phyloP scores from a whole-genome alignment of 331 rosid genomes.

The Malus hybrid region DNA sequence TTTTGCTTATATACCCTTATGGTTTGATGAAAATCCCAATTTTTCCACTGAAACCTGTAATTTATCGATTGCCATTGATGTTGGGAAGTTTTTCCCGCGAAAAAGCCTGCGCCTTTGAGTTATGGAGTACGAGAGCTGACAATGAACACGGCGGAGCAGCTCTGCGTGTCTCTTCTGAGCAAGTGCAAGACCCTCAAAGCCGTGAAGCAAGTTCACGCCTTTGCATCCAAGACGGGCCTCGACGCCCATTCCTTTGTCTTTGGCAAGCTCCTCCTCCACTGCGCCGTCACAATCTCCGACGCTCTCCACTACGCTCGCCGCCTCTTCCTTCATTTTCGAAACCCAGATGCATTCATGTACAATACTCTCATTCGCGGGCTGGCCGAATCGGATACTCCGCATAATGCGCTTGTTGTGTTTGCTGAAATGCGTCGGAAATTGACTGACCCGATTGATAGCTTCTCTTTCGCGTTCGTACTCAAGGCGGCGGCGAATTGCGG shows the following conservation, averaged over 20 bases:
- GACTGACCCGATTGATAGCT: conserved; percentile 43
- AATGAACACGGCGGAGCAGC: conserved; percentile 25
- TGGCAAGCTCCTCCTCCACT: conserved; percentile 75
- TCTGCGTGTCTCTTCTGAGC: conserved; percentile 33
- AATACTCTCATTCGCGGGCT: conserved; percentile 71
- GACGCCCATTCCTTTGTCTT: conserved; percentile 34
- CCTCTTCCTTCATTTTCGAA: conserved; percentile 42
- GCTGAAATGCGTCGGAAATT: conserved; percentile 43
- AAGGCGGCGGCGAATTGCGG: conserved; percentile 55
- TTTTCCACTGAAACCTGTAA: no score
- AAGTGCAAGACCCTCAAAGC: conserved; percentile 42
- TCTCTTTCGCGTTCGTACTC: conserved; percentile 67
- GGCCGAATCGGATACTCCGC: conserved; percentile 43
- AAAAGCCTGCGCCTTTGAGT: background rate
- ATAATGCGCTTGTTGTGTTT: conserved; percentile 36
- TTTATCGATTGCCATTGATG: no score
- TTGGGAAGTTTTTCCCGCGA: background rate
- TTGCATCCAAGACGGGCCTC: conserved; percentile 36
- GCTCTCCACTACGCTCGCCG: conserved; percentile 51
- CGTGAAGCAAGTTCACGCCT: conserved; percentile 50
- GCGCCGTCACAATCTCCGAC: conserved; percentile 48
- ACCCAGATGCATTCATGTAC: conserved; percentile 85
- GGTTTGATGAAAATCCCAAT: no score
- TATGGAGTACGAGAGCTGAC: background rate
- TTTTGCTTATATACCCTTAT: no score